Evolutionary conservation across 2,329 filamentous ascomycete species (phyloP).

Genomic region (Arthroderma sp.): DNA sequence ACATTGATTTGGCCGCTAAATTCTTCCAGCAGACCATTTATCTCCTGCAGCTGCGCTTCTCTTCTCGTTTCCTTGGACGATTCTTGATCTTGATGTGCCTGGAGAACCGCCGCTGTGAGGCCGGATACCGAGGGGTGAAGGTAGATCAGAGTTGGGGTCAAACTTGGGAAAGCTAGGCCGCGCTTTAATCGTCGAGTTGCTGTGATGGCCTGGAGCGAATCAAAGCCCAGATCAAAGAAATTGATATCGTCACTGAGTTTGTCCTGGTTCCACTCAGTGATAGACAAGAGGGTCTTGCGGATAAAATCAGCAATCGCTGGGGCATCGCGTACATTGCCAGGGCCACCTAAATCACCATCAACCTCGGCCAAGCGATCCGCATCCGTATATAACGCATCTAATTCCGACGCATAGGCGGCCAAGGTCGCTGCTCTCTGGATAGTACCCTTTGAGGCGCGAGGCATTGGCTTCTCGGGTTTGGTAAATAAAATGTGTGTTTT

Average conservation of each 20-base stretch:
- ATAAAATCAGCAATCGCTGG: too few species aligned
- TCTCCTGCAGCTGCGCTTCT: neutral
- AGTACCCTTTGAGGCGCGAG: neutral
- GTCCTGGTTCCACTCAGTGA: too few species aligned
- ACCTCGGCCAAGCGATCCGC: too few species aligned
- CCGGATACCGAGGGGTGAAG: slow-evolving; percentile 8
- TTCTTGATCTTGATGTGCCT: neutral
- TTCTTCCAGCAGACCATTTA: slow-evolving; percentile 7
- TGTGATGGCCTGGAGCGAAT: slow-evolving; percentile 14
- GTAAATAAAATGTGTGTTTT: neutral
- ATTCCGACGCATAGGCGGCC: slow-evolving; percentile 6
- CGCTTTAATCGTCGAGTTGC: slow-evolving; percentile 4
- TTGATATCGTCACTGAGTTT: slow-evolving; percentile 7
- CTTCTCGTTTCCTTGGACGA: neutral
- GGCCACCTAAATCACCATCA: too few species aligned
- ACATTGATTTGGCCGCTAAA: slow-evolving; percentile 6
- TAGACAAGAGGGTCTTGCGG: too few species aligned
- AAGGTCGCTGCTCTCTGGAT: slow-evolving; percentile 11
- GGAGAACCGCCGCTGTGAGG: slow-evolving; percentile 1
- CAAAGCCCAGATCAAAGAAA: slow-evolving; percentile 13
- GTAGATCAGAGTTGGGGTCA: slow-evolving; percentile 7
- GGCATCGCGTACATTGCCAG: too few species aligned
- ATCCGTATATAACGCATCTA: too few species aligned
- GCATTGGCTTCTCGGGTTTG: slow-evolving; percentile 3
- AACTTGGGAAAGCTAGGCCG: slow-evolving; percentile 5